Evolutionary conservation across 2,329 filamentous ascomycete species (phyloP).

Genomic region (Thyridium curvatum): DNA sequence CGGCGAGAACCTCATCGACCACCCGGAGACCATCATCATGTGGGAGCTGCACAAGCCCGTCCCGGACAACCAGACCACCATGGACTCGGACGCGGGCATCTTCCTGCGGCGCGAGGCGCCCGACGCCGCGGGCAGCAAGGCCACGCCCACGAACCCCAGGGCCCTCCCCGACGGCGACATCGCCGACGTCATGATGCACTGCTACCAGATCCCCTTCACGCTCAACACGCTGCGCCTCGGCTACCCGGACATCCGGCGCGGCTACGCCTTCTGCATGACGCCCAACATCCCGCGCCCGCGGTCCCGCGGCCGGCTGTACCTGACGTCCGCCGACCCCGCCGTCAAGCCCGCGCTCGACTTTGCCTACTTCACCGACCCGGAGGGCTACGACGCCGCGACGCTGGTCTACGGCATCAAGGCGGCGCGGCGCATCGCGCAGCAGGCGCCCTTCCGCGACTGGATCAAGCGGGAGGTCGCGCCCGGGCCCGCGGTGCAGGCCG

Average conservation of each 20-base stretch:
- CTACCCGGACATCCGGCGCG: constrained; percentile 56
- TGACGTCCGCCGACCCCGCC: constrained; percentile 66
- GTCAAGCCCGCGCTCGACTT: constrained; percentile 83
- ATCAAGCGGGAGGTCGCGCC: constrained; percentile 78
- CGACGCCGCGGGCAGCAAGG: constrained; percentile 46
- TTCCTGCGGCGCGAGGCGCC: constrained; percentile 71
- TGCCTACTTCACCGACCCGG: constrained; percentile 82
- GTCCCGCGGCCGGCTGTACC: constrained; percentile 70
- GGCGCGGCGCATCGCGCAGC: constrained; percentile 68
- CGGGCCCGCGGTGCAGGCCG: constrained; percentile 64
- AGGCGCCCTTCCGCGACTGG: constrained; percentile 75
- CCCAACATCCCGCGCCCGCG: constrained; percentile 83
- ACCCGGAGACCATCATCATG: constrained; percentile 55
- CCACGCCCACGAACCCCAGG: constrained; percentile 40
- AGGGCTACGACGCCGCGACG: constrained; percentile 78
- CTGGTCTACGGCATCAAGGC: constrained; percentile 72
- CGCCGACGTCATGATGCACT: constrained; percentile 92
- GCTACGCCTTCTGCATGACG: constrained; percentile 88
- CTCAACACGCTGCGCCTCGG: constrained; percentile 79
- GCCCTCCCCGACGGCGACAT: constrained; percentile 60
- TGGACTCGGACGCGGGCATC: constrained; percentile 85
- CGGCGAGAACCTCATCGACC: constrained; percentile 55
- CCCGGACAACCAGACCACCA: constrained; percentile 67
- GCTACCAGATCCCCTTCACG: constrained; percentile 90
- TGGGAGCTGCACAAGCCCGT: constrained; percentile 76